phyloP scores from a whole-genome alignment of 2,329 filamentous ascomycete species.

The Ophiocordyceps robertsii region DNA sequence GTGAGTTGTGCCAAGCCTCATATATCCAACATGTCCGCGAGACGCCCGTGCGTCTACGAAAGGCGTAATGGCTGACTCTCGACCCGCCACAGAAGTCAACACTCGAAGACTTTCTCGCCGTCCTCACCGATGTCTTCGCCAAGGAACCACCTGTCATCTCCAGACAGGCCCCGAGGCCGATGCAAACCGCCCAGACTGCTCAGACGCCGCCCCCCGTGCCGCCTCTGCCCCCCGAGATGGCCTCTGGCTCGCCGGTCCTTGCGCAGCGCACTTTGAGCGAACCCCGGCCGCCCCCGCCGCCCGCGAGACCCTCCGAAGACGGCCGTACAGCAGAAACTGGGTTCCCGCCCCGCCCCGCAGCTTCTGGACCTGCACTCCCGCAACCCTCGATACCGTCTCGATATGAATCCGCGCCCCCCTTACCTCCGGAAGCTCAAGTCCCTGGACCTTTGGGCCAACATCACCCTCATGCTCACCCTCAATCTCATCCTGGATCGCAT shows the following conservation, averaged over 20 bases:
- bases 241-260: constrained; percentile 24
- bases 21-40: neutral
- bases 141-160: constrained; percentile 89
- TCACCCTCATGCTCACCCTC: constrained; percentile 5
- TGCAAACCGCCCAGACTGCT: constrained; percentile 12
- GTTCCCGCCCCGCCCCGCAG: constrained; percentile 14
- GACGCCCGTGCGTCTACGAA: neutral
- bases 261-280: constrained; percentile 16
- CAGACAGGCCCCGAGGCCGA: constrained; percentile 40
- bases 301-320: constrained; percentile 20
- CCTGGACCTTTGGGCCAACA: constrained; percentile 1
- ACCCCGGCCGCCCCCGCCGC: constrained; percentile 41
- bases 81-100: constrained; percentile 53
- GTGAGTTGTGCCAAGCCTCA: constrained; percentile 33
- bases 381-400: constrained; percentile 18
- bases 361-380: constrained; percentile 4
- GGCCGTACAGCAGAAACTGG: constrained; percentile 9
- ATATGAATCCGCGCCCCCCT: constrained; percentile 33
- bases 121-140: constrained; percentile 76
- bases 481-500: constrained; percentile 6
- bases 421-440: constrained; percentile 20
- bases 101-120: constrained; percentile 66
- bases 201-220: constrained; percentile 53
- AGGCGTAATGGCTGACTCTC: constrained; percentile 2
- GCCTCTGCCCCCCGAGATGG: constrained; percentile 54